Evolutionary conservation across 2,329 filamentous ascomycete species (phyloP).

Genomic region (Penicillium sclerotiorum): DNA sequence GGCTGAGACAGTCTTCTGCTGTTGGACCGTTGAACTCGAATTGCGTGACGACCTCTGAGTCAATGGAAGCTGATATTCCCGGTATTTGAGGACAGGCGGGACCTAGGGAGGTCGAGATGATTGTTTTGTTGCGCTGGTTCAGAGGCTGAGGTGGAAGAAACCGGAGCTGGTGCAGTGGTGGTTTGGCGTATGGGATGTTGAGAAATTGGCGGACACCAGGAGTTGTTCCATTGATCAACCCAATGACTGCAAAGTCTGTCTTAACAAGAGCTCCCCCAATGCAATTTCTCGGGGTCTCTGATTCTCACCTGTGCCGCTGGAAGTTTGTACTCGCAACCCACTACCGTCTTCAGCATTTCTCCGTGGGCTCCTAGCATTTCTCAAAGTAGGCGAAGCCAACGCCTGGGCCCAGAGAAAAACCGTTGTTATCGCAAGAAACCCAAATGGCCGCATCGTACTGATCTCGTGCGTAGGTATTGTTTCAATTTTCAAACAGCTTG

Average conservation of each 20-base stretch:
- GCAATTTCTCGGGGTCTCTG: not conserved
- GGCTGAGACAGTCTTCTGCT: not conserved
- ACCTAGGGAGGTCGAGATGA: not conserved
- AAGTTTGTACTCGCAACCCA: not conserved
- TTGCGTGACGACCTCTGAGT: not conserved
- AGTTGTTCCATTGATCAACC: not conserved
- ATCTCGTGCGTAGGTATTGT: too few relatives aligned
- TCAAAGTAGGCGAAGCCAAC: not conserved
- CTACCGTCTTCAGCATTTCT: not conserved
- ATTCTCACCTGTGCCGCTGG: not conserved
- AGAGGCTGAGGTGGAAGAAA: not conserved
- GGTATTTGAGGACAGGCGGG: not conserved
- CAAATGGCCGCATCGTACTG: too few relatives aligned
- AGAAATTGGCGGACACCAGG: not conserved
- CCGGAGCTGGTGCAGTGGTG: not conserved
- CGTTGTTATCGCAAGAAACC: not conserved
- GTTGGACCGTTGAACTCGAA: not conserved
- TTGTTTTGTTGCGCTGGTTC: not conserved
- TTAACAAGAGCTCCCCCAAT: not conserved
- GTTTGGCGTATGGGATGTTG: not conserved
- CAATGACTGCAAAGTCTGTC: not conserved
- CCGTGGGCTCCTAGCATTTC: not conserved
- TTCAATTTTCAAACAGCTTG: too few relatives aligned
- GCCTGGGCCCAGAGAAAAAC: not conserved
- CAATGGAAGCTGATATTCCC: not conserved